A percentile compares a stretch with the other conserved stretches of the same genome.
Conservation (phyloP, 1,284 basidiomycete species). For the Marasmius oreades region DNA sequence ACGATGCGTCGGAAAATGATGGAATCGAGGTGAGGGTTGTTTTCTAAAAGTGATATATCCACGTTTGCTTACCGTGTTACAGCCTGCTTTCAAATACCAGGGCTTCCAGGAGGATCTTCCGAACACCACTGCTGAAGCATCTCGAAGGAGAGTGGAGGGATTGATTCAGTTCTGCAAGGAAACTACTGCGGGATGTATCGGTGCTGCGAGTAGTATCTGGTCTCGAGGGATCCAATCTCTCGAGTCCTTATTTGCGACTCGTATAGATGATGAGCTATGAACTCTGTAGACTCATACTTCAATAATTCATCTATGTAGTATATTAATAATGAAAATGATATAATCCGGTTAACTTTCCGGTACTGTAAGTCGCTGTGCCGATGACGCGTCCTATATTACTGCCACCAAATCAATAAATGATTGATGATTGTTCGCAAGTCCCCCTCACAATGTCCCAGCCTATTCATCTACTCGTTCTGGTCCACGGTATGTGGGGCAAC, state of each 20-base stretch:
- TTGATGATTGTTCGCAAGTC: too few species aligned
- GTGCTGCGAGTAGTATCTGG: not conserved
- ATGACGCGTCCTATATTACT: too few species aligned
- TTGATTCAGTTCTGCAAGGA: slow-evolving; percentile 46
- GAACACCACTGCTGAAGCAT: not conserved
- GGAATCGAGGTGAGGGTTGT: not conserved
- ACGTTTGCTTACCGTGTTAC: not conserved
- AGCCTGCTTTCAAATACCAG: slow-evolving; percentile 19
- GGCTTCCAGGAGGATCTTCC: slow-evolving; percentile 23
- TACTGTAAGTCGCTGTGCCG: too few species aligned
- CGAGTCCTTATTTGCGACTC: not conserved
- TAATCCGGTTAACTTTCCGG: too few species aligned
- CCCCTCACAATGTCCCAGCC: too few species aligned
- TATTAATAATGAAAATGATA: too few species aligned
- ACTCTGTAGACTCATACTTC: too few species aligned
- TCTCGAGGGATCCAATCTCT: not conserved
- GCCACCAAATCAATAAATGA: too few species aligned
- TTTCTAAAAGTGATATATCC: not conserved
- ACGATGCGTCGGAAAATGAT: slow-evolving; percentile 58
- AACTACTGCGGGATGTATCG: slow-evolving; percentile 47
- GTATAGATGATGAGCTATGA: not conserved
- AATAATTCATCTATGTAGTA: too few species aligned
- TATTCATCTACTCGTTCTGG: slow-evolving; percentile 61
- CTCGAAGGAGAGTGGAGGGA: slow-evolving; percentile 24
- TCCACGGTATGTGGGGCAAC: slow-evolving; percentile 87